These are phyloP conservation scores for Nemania sp. DNA, from an alignment of 2,329 filamentous ascomycete species.

Conservation along the genomic window DNA sequence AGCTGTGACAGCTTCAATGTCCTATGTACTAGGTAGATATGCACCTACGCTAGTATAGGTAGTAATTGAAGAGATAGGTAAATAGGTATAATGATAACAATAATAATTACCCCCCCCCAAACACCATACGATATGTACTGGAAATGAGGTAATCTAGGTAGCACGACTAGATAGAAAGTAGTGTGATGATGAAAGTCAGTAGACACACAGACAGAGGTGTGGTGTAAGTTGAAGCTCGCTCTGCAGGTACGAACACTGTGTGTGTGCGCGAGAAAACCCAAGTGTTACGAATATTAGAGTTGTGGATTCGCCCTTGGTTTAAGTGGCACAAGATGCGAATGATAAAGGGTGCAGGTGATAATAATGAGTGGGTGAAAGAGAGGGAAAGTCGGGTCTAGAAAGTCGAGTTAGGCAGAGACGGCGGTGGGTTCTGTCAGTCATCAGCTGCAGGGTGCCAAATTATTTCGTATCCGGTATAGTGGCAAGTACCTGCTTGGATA, in stretches of 20 bases:
- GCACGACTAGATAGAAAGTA: no score
- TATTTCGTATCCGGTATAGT: constrained; percentile 17
- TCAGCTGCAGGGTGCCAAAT: constrained; percentile 10
- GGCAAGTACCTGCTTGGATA: neutral
- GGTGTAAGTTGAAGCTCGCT: constrained; percentile 7
- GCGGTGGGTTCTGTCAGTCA: constrained; percentile 19
- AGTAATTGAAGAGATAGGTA: neutral
- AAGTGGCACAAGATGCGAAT: constrained; percentile 11
- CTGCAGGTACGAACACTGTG: constrained; percentile 14
- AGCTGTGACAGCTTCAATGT: neutral
- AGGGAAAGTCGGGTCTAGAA: constrained; percentile 25
- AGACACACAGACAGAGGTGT: no score
- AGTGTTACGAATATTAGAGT: constrained; percentile 17
- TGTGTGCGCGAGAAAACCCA: constrained; percentile 5
- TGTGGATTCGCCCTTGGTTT: constrained; percentile 15
- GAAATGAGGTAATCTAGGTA: neutral
- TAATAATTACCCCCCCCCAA: neutral
- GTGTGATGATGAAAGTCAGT: neutral
- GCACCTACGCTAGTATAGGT: neutral
- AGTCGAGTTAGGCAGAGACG: constrained; percentile 24
- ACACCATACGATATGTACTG: neutral
- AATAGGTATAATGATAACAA: neutral
- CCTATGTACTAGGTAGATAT: neutral
- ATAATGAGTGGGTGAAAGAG: constrained; percentile 17
- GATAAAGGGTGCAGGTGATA: constrained; percentile 25